Evolutionary conservation across 306 rosid species (phyloP), one percentile per base, ranked within the genome.

Genomic region (Glycine latifolia): DNA sequence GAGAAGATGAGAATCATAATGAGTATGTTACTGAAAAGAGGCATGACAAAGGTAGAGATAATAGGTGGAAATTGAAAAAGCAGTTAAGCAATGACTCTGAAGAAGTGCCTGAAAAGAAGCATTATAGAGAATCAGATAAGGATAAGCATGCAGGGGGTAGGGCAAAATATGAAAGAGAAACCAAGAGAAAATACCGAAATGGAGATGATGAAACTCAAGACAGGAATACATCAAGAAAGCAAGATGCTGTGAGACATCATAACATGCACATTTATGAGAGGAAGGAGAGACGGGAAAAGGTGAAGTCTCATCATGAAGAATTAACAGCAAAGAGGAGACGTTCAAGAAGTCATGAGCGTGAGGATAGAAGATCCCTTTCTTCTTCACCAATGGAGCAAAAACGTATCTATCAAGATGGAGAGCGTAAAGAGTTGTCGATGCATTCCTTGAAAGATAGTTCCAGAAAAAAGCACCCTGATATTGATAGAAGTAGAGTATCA

Each of bases 321-420:
- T 81, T 90, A 61, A 86, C 82, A 82, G 56, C 20, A 71, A 88
- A 90, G 89, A 87, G 87, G 85, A 89, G 90, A 88, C 78, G 89
- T 31, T 87, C 95, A 50, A 89, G 90, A 88, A 91, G 96, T 76
- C 87, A 59, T 79, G 95, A 90, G 53, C 88, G 2, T 31, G 89
- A 74, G 67, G 85, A 87, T 56, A 87, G 88, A 87, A 85, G 84
- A 77, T 88, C 94, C 53, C 84, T 33, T 6, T 85, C 97, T 33
- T 82, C 68, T 68, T 91, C 97, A 56, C 91, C 86, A 35, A 82
- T 85, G 89, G 84, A 83, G 52, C 87, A 50, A 61, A 90, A 83
- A 50, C 82, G 37, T 78, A 71, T 80, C 55, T 73, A 82, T 79
- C 79, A 71, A 33, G 85, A 84, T 75, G 88, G 60, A 81, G 87